Evolutionary conservation across 441 rosid species (phyloP).

Genomic region (Kokia cookei): DNA sequence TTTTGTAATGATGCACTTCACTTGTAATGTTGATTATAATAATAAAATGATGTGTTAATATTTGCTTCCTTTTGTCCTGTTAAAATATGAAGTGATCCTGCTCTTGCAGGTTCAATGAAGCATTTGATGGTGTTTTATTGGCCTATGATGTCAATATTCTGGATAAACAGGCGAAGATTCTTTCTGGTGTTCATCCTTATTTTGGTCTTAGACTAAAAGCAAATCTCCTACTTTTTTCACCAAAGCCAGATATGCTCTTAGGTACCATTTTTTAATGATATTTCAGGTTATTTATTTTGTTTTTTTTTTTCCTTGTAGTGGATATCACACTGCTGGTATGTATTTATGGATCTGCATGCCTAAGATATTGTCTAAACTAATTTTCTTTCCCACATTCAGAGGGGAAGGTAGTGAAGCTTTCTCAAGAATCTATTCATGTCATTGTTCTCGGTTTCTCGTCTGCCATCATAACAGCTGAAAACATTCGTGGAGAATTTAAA

Average conservation of each 20-base stretch:
- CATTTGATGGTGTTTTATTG: slow-evolving; percentile 64
- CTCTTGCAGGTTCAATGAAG: slow-evolving; percentile 52
- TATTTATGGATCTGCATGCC: neutral
- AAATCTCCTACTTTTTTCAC: slow-evolving; percentile 61
- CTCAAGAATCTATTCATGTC: slow-evolving; percentile 62
- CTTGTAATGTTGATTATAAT: neutral
- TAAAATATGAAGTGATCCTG: neutral
- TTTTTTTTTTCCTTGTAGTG: neutral
- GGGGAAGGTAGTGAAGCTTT: slow-evolving; percentile 64
- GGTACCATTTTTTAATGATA: slow-evolving; percentile 28
- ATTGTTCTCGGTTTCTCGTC: slow-evolving; percentile 85
- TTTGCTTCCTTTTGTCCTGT: neutral
- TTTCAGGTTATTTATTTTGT: neutral
- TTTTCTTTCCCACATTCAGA: slow-evolving; percentile 32
- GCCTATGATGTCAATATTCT: slow-evolving; percentile 51
- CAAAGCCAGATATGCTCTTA: slow-evolving; percentile 61
- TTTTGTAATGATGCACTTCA: neutral
- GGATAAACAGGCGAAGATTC: slow-evolving; percentile 49
- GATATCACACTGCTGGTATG: neutral
- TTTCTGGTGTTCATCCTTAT: slow-evolving; percentile 60
- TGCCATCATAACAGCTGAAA: slow-evolving; percentile 52
- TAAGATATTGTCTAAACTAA: neutral
- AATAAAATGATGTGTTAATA: neutral
- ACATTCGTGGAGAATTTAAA: slow-evolving; percentile 58
- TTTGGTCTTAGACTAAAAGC: slow-evolving; percentile 54